Evolutionary conservation across 2,329 filamentous ascomycete species (phyloP), one percentile per base, ranked within the genome.

Genomic region (Bipolaris gigantea): DNA sequence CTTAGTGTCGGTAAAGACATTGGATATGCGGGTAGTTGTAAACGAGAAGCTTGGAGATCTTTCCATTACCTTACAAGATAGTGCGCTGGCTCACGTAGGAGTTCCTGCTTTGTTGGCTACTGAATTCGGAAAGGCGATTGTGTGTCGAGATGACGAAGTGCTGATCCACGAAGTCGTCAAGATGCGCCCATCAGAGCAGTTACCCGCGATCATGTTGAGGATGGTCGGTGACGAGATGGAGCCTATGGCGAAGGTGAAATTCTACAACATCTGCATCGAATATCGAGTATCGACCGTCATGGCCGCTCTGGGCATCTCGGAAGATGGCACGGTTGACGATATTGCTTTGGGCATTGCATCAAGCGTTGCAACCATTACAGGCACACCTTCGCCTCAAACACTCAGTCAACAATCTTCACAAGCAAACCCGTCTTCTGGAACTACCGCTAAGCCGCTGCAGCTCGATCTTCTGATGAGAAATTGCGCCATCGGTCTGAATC

Each of bases 171-270:
- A 83, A 61, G 79, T 84, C n/a, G 65, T 84, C 8, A 60, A 72
- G 16, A 57, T 73, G 4, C 60, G 59, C 34, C 66, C 65, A 7
- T 61, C 67, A 8, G 77, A 79, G 19, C 71, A 72, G 23, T 76
- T 84, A 1, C 86, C 87, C 0, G 90, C 92, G 60, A 73, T 97
- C 48, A 96, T 96, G 87, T 85, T 89, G 55, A 85, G 94, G 45
- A 89, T 96, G 77, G 89, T 99, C 61, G 91, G 91, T 0, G 92
- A 97, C 70, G 93, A 97, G 70, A 90, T 95, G 76, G 93, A 97
- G 60, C 93, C 95, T 0, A 86, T 90, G 6, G 80, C 97, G 61
- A 96, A 95, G 71, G 73, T 97, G 53, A 95, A 96, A 70, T 77
- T 97, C 38, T 89, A 89, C 73, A 92, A 96, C 57, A 64, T 96